These are phyloP conservation scores for Bothia castanella DNA, from an alignment of 1,284 basidiomycete species.

Conservation along the genomic window DNA sequence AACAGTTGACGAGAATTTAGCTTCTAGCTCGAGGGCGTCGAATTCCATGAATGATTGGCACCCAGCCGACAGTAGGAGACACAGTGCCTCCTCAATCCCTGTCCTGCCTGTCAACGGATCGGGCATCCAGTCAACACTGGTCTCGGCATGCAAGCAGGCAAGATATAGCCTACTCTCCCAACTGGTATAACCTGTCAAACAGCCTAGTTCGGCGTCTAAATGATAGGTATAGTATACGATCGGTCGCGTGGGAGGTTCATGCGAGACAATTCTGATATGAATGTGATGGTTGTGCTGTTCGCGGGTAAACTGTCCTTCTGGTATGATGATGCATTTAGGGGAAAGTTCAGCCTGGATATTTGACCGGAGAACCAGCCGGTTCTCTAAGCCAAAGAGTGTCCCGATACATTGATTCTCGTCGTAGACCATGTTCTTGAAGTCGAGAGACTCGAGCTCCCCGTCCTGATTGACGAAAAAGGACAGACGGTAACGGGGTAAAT, in stretches of 20 bases:
- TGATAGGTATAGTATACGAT: background rate
- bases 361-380: slow-evolving; percentile 36
- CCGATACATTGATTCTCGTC: slow-evolving; percentile 21
- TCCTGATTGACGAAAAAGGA: slow-evolving; percentile 33
- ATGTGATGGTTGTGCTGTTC: background rate
- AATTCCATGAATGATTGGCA: slow-evolving; percentile 40
- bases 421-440: slow-evolving; percentile 13
- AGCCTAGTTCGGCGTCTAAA: background rate
- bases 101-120: slow-evolving; percentile 45
- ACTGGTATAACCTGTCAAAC: background rate
- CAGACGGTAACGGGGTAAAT: slow-evolving; percentile 42
- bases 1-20: no score
- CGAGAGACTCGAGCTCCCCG: slow-evolving; percentile 4
- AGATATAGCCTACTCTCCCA: background rate
- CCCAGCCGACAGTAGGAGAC: slow-evolving; percentile 36
- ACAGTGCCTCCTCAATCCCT: slow-evolving; percentile 46
- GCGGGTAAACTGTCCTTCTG: background rate
- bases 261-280: background rate
- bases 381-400: slow-evolving; percentile 28
- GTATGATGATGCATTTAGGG: background rate
- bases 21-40: background rate
- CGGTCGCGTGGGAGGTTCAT: no score
- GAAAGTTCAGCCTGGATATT: no score
- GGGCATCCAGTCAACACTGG: slow-evolving; percentile 30
- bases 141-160: slow-evolving; percentile 21